Base-by-base conservation (phyloP, 768 basidiomycete species). In the Amanita fuliginea region DNA sequence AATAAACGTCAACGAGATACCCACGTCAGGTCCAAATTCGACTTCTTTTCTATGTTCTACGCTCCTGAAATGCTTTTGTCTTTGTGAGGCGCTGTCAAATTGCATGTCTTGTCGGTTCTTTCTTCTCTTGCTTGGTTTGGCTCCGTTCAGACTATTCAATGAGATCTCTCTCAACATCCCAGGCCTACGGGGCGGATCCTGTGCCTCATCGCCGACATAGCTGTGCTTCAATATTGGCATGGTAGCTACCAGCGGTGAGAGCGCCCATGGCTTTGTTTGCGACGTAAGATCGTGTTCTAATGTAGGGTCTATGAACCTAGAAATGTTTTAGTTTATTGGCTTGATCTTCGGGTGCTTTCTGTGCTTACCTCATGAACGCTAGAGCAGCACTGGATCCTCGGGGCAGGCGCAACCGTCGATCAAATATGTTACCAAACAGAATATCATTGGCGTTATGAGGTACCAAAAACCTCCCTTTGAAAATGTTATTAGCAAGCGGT, bases 361-460 rank as follows among this genome's bases (percentile, higher is more conserved):
- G 19, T 6, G 22, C 51, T 9, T 51, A 87, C 87, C 79, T 73
- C 85, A 89, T 88, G 58, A 91, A 90, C 56, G 77, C 80, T 34
- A 93, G 68, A 1, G 83, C 86, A 6, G 85, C 83, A 30, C 81
- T 64, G 22, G 86, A 78, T 5, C 86, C 89, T 85, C 86, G 89
- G 6, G 88, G 88, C 11, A 92, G 64, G 56, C 78, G 79, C 26
- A 91, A 62, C n/a, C 81, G 81, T 32, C 80, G 72, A 56, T 90
- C 86, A 56, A 92, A 91, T 0, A 80, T 79, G 55, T 93, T 94
- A 6, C 92, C 90, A 57, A 95, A 94, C 21, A 97, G 66, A 13
- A 98, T 71, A 53, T 96, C 85, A 59, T 97, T 81, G 3, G 82
- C 80, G 11, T 76, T 78, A 51, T 73, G 68, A 5, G 78, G 72